Evolutionary conservation across 495 filamentous ascomycete species (phyloP), one percentile per base, ranked within the genome.

Genomic region (Xylaria palmicola): DNA sequence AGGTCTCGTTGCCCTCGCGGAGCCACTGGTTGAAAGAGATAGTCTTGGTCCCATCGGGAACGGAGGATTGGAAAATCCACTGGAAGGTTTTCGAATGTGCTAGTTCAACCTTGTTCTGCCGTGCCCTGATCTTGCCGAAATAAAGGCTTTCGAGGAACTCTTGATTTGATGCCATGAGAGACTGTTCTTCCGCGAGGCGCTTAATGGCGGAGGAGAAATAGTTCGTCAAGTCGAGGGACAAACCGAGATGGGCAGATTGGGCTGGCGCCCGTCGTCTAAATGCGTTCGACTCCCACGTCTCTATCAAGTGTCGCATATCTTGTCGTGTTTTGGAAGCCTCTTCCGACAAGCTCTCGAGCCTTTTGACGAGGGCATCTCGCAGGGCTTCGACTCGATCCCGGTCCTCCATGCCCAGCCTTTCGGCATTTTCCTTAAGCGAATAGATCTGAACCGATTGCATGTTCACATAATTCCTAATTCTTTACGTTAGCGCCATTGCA

Each of bases 11-110:
- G 8, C 47, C 24, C 17, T 37, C 20, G 4, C 41, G 22, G 26
- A 68, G 39, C 66, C 66, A 68, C 20, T 68, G 20, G 0, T 32
- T 32, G 32, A 68, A 64, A 1, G 32, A n/a, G 9, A 41, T 29
- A 10, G 27, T 47, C 27, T 8, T 40, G 9, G 22, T 26, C 8
- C 17, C 24, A n/a, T 53, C 27, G 3, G 13, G 4, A 1, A 53
- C 7, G 3, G 48, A 22, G 30, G 27, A 13, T 12, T 24, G 3
- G 6, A 59, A 62, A 7, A 62, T 47, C 63, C 63, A 65, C 29
- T 48, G 26, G 19, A 62, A 65, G 7, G 63, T 65, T 13, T 50
- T 36, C 1, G 59, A 20, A 50, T 65, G 59, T 6, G 59, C 59
- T 2, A 13, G 1, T 17, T 34, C 37, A 7, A 65, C 59, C 6